These are phyloP conservation scores for Tritrichomonas musculus DNA, from an alignment of 208 protist species.

Conservation along the genomic window DNA sequence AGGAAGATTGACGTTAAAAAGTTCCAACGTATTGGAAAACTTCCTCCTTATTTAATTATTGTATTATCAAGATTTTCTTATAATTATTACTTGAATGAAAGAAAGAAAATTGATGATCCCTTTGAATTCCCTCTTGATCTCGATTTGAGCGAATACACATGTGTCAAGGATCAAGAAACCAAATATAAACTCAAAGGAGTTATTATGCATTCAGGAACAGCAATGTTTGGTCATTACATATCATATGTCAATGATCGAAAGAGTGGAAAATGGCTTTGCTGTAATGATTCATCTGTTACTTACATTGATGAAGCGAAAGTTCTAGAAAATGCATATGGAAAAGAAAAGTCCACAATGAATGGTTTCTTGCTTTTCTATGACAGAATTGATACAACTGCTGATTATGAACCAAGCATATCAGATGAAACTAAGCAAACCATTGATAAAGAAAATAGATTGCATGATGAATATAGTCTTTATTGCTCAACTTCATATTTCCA, in stretches of 20 bases:
- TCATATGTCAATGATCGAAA: neutral
- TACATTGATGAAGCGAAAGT: neutral
- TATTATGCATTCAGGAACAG: neutral
- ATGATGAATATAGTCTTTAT: neutral
- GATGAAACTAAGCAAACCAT: neutral
- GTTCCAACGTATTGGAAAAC: neutral
- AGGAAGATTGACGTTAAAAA: neutral
- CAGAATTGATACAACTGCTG: neutral
- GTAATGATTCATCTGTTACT: neutral
- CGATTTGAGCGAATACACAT: no score
- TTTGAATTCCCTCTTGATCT: slow-evolving; percentile 8
- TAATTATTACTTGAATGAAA: neutral
- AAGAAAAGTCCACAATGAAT: neutral
- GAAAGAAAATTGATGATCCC: neutral
- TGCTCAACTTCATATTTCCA: neutral
- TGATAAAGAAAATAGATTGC: neutral
- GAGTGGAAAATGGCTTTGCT: neutral
- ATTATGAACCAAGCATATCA: neutral
- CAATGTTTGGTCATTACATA: neutral
- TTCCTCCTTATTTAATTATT: slow-evolving; percentile 5
- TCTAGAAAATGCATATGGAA: neutral
- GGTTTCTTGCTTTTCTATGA: slow-evolving; percentile 13
- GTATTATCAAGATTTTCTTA: neutral
- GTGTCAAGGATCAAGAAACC: no score
- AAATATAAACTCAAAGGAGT: slow-evolving; percentile 2